Base-by-base conservation (phyloP, 176 grass and related monocot genomes). In the Triticum turgidum region DNA sequence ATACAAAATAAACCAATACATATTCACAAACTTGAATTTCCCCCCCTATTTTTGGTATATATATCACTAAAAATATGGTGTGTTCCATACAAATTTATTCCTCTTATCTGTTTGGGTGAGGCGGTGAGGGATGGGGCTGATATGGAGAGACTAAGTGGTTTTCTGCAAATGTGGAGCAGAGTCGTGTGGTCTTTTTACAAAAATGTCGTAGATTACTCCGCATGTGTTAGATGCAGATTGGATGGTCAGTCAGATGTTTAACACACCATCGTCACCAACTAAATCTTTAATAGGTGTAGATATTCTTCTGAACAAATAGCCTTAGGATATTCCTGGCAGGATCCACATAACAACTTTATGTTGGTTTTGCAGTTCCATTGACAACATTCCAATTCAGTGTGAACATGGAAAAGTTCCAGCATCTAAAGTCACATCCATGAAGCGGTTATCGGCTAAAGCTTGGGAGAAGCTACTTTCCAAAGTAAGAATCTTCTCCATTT, bases 361-460 rank as follows among this genome's bases (percentile, higher is more conserved):
- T 78, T 52, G 6, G 87, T 77, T 85, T 21, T 84, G 73, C 78
- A 99, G 97, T 65, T 91, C 86, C 34, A 90, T 99, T 65, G 97
- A 96, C 83, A 99, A 99, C 79, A 87, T 89, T 73, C 73, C 66
- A 73, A 91, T 99, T 92, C 90, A 91, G 77, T 99, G 94, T 85
- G 80, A 85, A 68, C 97, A 99, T 78, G 92, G 90, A 91, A 99
- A 99, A 66, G 85, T 96, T 82, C 89, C 94, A 66, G 85, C 89
- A 35, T 91, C 97, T 77, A 96, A 93, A 83, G 87, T 96, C 37
- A 87, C 89, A 82, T 94, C 90, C 7, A 94, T 95, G 87, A 99
- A 99, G 78, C 83, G 94, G 14, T 66, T 99, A 61, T 99, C 97
- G 65, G 69, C 85, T 90, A 85, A 85, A 73, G 88, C 97, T 87